Conservation (phyloP, 2,329 filamentous ascomycete species). For the Coniochaeta prunicola region DNA sequence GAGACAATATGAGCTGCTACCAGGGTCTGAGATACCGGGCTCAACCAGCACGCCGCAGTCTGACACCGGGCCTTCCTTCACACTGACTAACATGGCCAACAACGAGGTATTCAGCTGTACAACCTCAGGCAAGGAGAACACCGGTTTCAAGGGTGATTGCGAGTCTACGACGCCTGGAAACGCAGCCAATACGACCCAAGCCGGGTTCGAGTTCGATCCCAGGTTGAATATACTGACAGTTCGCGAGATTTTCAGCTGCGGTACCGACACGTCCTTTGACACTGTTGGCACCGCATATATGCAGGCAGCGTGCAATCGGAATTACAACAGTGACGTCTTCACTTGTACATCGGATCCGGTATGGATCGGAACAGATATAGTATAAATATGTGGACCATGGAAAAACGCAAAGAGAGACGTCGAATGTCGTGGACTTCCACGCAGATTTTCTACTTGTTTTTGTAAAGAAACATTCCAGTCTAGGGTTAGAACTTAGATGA, state of each 20-base stretch:
- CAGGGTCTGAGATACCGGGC: constrained; percentile 11
- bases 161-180: constrained; percentile 5
- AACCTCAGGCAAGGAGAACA: constrained; percentile 10
- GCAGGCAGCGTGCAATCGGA: constrained; percentile 21
- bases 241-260: constrained; percentile 20
- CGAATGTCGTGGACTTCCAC: too few relatives aligned
- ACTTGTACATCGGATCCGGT: constrained; percentile 21
- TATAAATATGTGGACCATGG: not conserved
- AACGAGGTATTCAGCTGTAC: constrained; percentile 18
- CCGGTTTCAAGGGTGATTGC: constrained; percentile 19
- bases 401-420: not conserved
- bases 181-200: constrained; percentile 7
- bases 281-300: constrained; percentile 20
- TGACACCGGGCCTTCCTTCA: constrained; percentile 24
- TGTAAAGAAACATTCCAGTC: too few relatives aligned
- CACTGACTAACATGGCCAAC: constrained; percentile 18
- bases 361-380: constrained; percentile 21
- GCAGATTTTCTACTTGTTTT: too few relatives aligned
- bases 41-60: constrained; percentile 3
- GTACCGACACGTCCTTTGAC: constrained; percentile 15
- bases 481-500: too few relatives aligned
- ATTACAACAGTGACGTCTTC: constrained; percentile 17
- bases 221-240: constrained; percentile 19
- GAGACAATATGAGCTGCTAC: constrained; percentile 18
- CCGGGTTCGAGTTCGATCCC: constrained; percentile 21